These are phyloP conservation scores for Forsythia viridissima DNA, from an alignment of 257 asterid genomes.

Conservation along the genomic window DNA sequence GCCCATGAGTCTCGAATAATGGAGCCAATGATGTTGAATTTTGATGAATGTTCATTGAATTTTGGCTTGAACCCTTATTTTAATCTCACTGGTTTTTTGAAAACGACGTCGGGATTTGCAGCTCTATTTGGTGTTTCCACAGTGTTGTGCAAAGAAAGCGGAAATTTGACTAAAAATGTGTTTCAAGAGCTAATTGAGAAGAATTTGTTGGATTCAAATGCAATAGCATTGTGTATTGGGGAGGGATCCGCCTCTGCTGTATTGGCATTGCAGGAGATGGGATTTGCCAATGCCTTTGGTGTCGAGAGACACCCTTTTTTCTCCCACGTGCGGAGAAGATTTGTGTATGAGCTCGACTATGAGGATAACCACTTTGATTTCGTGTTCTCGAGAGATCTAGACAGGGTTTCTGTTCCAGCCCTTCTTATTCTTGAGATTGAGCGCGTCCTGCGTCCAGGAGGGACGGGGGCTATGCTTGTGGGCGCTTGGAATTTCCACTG, in stretches of 20 bases:
- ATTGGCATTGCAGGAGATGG: constrained; percentile 55
- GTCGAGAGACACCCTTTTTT: constrained; percentile 66
- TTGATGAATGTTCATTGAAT: no score
- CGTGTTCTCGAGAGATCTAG: constrained; percentile 72
- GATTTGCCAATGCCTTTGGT: constrained; percentile 48
- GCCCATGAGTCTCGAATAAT: no score
- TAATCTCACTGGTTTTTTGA: no score
- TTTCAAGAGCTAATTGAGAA: constrained; percentile 58
- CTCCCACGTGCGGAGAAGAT: constrained; percentile 70
- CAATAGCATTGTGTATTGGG: constrained; percentile 69
- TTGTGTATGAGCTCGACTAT: constrained; percentile 61
- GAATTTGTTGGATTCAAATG: constrained; percentile 55
- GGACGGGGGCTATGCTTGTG: no score
- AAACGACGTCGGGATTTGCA: not conserved
- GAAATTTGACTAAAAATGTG: constrained; percentile 47
- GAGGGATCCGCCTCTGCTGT: constrained; percentile 55
- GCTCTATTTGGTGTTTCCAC: no score
- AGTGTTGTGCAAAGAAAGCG: constrained; percentile 22
- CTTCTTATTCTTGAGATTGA: constrained; percentile 75
- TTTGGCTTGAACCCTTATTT: no score
- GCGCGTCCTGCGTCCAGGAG: constrained; percentile 40
- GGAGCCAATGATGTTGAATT: no score
- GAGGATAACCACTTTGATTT: constrained; percentile 63
- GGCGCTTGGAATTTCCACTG: no score
- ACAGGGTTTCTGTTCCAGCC: constrained; percentile 67